phyloP scores from a whole-genome alignment of 2,329 filamentous ascomycete genomes.

The Aspergillus sp. region DNA sequence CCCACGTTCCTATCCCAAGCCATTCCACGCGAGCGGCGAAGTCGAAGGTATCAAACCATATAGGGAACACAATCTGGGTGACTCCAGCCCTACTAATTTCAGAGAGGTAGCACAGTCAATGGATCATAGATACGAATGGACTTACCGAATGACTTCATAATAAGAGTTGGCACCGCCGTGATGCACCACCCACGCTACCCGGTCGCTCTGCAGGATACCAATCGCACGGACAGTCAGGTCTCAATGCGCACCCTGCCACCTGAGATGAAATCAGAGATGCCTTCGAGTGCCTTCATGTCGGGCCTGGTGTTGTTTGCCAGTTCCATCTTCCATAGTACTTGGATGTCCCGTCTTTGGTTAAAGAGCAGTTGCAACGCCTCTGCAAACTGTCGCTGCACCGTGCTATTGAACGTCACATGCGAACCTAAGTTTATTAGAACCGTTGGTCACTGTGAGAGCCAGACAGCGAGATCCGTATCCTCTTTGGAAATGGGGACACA shows the following conservation, averaged over 20 bases:
- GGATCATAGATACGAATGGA: not conserved
- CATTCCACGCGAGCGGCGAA: constrained; percentile 41
- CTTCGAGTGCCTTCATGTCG: not conserved
- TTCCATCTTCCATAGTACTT: constrained; percentile 32
- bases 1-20: constrained; percentile 40
- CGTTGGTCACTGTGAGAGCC: constrained; percentile 38
- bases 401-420: constrained; percentile 16
- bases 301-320: not conserved
- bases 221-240: constrained; percentile 36
- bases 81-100: constrained; percentile 33
- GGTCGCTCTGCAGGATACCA: constrained; percentile 28
- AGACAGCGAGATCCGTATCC: constrained; percentile 33
- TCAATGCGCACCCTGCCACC: constrained; percentile 31
- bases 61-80: constrained; percentile 44
- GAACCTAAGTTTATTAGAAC: constrained; percentile 44
- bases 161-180: constrained; percentile 48
- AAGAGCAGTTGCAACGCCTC: constrained; percentile 30
- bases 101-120: not conserved
- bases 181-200: constrained; percentile 39
- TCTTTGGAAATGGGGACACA: constrained; percentile 24
- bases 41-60: constrained; percentile 46
- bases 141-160: constrained; percentile 42
- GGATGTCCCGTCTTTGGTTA: constrained; percentile 18
- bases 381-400: constrained; percentile 34
- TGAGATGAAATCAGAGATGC: too few relatives aligned